Conservation (phyloP, 805 yeast genomes). For the Candida koratica region DNA sequence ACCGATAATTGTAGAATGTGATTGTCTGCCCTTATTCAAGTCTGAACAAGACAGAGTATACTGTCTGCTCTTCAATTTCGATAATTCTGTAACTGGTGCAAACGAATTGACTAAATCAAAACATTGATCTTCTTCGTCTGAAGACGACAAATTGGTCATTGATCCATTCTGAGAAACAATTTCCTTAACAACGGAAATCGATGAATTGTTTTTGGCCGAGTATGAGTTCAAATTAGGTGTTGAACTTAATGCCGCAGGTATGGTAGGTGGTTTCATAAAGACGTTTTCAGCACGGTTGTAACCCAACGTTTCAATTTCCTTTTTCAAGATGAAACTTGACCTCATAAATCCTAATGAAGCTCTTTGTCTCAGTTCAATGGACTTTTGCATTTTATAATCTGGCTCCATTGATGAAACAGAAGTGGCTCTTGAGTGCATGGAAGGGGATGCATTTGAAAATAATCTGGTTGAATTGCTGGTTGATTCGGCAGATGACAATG, state of each 20-base stretch:
- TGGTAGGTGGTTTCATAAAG: slow-evolving; percentile 18
- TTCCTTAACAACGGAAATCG: slow-evolving; percentile 1
- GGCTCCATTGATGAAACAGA: slow-evolving; percentile 16
- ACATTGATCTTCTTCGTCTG: slow-evolving; percentile 14
- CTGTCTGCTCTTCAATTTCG: slow-evolving; percentile 8
- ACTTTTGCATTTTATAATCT: slow-evolving; percentile 15
- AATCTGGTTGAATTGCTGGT: slow-evolving; percentile 10
- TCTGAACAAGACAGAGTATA: slow-evolving; percentile 14
- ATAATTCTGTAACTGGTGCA: slow-evolving; percentile 13
- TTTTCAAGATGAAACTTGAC: slow-evolving; percentile 39
- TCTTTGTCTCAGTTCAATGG: slow-evolving; percentile 21
- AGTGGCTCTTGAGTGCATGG: slow-evolving; percentile 13
- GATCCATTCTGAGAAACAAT: background rate
- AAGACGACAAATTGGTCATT: slow-evolving; percentile 6
- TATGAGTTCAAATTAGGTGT: slow-evolving; percentile 4
- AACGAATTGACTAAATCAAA: slow-evolving; percentile 15
- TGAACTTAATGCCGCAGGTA: slow-evolving; percentile 13
- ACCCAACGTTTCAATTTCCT: slow-evolving; percentile 35
- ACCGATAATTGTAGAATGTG: slow-evolving; percentile 7
- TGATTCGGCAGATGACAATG: slow-evolving; percentile 13
- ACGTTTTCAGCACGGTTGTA: slow-evolving; percentile 31
- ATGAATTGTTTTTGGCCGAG: slow-evolving; percentile 4
- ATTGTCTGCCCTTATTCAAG: slow-evolving; percentile 3
- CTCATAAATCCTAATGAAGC: slow-evolving; percentile 45
- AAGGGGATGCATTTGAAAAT: slow-evolving; percentile 9